Percentiles rank a stretch among this genome's conserved stretches.
phyloP scores from a whole-genome alignment of 176 grass and related monocot genomes.

The Tillandsia fasciculata region DNA sequence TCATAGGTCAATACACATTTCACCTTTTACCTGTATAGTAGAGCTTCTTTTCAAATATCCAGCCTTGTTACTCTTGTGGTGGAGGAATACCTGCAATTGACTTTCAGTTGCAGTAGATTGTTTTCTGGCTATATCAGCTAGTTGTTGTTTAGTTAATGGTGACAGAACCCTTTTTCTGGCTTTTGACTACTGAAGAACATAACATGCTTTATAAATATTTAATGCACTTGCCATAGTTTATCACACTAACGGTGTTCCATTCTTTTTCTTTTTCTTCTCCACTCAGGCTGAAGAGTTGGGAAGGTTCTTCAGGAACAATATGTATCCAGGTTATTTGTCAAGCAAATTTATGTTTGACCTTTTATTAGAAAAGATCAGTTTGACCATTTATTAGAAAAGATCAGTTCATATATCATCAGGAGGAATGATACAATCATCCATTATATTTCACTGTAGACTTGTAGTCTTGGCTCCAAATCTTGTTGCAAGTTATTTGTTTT shows the following conservation, averaged over 20 bases:
- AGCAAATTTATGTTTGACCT: constrained; percentile 1
- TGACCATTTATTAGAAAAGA: background rate
- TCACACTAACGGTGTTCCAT: background rate
- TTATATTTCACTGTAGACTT: no score
- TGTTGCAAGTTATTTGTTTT: no score
- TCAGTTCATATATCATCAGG: background rate
- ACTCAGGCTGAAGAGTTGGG: constrained; percentile 84
- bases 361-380: constrained; percentile 1
- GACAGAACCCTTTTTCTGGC: background rate
- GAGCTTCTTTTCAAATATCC: background rate
- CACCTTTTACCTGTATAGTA: constrained; percentile 6
- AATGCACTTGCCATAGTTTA: background rate
- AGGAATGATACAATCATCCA: background rate
- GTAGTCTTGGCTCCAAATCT: no score
- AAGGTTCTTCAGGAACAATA: constrained; percentile 94
- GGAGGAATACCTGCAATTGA: background rate
- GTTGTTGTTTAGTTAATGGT: background rate
- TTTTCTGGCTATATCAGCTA: background rate
- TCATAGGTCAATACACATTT: constrained; percentile 5
- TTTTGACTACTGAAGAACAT: background rate
- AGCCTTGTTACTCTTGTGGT: no score
- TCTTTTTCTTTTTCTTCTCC: constrained; percentile 8
- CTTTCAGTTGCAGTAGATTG: background rate
- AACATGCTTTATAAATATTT: background rate
- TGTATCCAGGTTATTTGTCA: constrained; percentile 80